A percentile compares a stretch with the other conserved stretches of the same genome.
These are phyloP conservation scores for Alternaria gaisen DNA, from an alignment of 2,329 filamentous ascomycete species.

Conservation along the genomic window DNA sequence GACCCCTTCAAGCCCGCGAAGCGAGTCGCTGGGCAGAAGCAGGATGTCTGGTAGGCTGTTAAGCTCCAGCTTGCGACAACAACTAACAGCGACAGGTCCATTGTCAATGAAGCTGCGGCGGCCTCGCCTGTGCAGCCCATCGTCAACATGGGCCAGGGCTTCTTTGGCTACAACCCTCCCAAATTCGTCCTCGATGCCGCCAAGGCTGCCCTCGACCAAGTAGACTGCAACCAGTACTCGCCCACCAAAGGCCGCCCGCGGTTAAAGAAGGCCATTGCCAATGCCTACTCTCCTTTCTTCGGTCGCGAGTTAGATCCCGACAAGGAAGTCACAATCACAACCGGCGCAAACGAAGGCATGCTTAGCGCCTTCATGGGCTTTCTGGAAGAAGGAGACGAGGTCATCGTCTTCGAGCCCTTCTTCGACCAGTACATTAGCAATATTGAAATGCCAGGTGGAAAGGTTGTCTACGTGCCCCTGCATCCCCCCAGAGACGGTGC, in stretches of 20 bases:
- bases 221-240: conserved; percentile 99
- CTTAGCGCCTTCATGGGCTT: conserved; percentile 98
- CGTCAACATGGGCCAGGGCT: conserved; percentile 76
- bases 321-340: conserved; percentile 94
- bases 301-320: conserved; percentile 83
- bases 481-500: conserved; percentile 85
- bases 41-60: conserved; percentile 65
- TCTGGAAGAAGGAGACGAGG: conserved; percentile 91
- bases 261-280: conserved; percentile 89
- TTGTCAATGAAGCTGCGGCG: conserved; percentile 73
- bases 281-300: conserved; percentile 91
- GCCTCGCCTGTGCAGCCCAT: conserved; percentile 71
- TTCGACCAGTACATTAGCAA: conserved; percentile 99
- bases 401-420: conserved; percentile 98
- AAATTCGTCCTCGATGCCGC: conserved; percentile 90
- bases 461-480: conserved; percentile 93
- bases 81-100: conserved; percentile 58
- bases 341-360: conserved; percentile 90
- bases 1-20: conserved; percentile 63
- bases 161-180: conserved; percentile 94
- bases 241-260: conserved; percentile 92
- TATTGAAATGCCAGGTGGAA: conserved; percentile 97
- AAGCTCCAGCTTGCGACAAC: neutral
- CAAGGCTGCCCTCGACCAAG: conserved; percentile 84
- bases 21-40: conserved; percentile 62